Percentiles rank a stretch among this genome's conserved stretches.
These are phyloP conservation scores for Kondoa subrosea DNA, from an alignment of 768 basidiomycete genomes.

Conservation along the genomic window DNA sequence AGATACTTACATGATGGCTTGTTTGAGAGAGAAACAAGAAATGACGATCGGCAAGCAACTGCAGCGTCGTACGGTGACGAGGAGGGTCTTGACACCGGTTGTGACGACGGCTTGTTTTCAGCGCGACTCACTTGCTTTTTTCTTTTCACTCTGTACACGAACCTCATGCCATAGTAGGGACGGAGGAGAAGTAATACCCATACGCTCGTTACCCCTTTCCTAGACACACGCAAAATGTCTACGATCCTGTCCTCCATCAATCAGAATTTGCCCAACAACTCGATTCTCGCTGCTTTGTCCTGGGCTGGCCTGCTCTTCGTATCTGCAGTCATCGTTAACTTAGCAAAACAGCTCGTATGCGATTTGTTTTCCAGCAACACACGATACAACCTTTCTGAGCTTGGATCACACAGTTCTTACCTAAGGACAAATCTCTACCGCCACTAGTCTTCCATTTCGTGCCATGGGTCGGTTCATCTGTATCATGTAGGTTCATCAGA, in stretches of 20 bases:
- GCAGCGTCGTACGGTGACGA: too few species aligned
- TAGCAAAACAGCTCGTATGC: conserved; percentile 59
- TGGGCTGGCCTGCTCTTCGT: conserved; percentile 42
- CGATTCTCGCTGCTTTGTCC: conserved; percentile 5
- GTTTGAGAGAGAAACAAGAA: too few species aligned
- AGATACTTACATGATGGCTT: too few species aligned
- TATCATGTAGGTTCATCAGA: background rate
- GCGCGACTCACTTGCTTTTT: too few species aligned
- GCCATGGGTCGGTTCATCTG: conserved; percentile 51
- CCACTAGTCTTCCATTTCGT: conserved; percentile 87
- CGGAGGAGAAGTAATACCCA: too few species aligned
- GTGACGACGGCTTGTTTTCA: too few species aligned
- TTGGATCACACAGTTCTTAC: conserved; percentile 3
- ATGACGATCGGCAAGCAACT: too few species aligned
- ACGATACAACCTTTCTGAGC: background rate
- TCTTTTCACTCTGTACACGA: too few species aligned
- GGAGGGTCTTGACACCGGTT: too few species aligned
- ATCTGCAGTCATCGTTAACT: conserved; percentile 53
- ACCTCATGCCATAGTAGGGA: too few species aligned
- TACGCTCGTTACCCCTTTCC: too few species aligned
- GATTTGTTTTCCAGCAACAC: background rate
- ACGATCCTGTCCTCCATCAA: background rate
- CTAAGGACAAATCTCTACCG: conserved; percentile 45
- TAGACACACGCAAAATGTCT: too few species aligned
- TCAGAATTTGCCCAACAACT: conserved; percentile 1